Evolutionary conservation across 208 protist species (phyloP), one percentile per base, ranked within the genome.

Genomic region (Trypanosoma melophagium): DNA sequence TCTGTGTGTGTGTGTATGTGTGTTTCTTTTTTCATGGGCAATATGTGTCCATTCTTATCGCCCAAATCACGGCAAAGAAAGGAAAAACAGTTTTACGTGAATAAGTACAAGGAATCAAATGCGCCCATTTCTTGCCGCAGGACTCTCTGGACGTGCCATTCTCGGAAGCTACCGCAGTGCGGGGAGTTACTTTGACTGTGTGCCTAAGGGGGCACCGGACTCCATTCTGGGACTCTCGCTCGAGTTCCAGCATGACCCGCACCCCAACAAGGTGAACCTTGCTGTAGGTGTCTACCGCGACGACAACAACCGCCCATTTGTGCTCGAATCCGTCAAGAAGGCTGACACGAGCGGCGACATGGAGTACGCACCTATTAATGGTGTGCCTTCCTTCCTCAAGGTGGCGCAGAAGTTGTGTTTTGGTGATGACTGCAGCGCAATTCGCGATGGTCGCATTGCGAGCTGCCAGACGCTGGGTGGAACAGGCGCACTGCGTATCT

Each of bases 331-430:
- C 16, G 96, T 99, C 17, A 83, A 80, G 14, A 80, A 95, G 75
- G 94, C 90, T 3, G 64, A 80, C 25, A 68, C 50, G 25, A 60
- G 79, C 65, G 53, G 38, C 8, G 64, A 87, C 58, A 84, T 94
- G 72, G 98, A 99, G 71, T 99, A 99, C 80, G 69, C 97, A 1
- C 96, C 97, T 31, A 98, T 99, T 51, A 89, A 86, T 24, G 98
- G 97, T 21, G 66, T 96, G 3, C 60, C 79, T 3, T 71, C 68
- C 4, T 99, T 98, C 71, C 57, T 83, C 54, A 69, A 89, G 62
- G 68, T 56, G 24, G 72, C 92, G 14, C 79, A 87, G 40, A 64
- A 81, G 24, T 53, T 99, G 0, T 81, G 97, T 45, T 98, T 98
- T 44, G 97, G 97, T 21, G 64, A 73, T 17, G 58, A 75, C 14